A percentile compares a stretch with the other conserved stretches of the same genome.
Conservation (phyloP, 1,284 basidiomycete genomes). For the Testicularia cyperi region DNA sequence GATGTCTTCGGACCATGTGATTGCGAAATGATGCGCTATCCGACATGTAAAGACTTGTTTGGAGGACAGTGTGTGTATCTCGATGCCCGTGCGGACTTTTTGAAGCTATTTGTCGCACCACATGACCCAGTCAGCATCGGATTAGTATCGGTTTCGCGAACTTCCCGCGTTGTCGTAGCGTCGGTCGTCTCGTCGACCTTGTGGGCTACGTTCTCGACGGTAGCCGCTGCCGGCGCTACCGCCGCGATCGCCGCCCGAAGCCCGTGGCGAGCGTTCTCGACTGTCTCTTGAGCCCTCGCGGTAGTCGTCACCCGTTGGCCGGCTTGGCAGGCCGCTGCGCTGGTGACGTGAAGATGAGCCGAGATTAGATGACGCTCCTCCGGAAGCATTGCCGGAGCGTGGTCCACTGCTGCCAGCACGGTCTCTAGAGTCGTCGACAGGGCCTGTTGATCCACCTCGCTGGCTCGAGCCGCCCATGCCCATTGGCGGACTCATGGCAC, state of each 20-base stretch:
- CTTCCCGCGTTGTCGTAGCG: conserved; percentile 17
- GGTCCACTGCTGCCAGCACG: conserved; percentile 1
- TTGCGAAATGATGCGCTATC: no score
- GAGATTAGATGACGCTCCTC: no score
- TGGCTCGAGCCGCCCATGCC: conserved; percentile 19
- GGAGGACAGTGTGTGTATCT: no score
- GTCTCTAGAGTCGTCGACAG: not conserved
- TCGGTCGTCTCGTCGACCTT: conserved; percentile 1
- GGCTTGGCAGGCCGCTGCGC: not conserved
- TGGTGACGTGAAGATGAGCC: not conserved
- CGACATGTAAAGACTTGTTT: no score
- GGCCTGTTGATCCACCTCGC: not conserved
- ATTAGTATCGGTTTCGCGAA: conserved; percentile 26
- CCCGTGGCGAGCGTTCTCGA: conserved; percentile 13
- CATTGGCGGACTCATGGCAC: no score
- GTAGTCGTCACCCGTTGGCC: not conserved
- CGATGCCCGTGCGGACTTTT: not conserved
- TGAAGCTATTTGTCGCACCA: no score
- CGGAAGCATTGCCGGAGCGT: conserved; percentile 1
- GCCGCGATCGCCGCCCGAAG: conserved; percentile 1
- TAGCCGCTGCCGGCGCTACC: conserved; percentile 1
- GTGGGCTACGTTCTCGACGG: conserved; percentile 23
- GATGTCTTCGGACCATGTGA: no score
- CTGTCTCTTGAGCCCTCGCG: not conserved
- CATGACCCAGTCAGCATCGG: no score